Percentiles rank a stretch among this genome's conserved stretches.
These are phyloP conservation scores for Diaporthe ampelina DNA, from an alignment of 2,329 filamentous ascomycete genomes.

Conservation along the genomic window DNA sequence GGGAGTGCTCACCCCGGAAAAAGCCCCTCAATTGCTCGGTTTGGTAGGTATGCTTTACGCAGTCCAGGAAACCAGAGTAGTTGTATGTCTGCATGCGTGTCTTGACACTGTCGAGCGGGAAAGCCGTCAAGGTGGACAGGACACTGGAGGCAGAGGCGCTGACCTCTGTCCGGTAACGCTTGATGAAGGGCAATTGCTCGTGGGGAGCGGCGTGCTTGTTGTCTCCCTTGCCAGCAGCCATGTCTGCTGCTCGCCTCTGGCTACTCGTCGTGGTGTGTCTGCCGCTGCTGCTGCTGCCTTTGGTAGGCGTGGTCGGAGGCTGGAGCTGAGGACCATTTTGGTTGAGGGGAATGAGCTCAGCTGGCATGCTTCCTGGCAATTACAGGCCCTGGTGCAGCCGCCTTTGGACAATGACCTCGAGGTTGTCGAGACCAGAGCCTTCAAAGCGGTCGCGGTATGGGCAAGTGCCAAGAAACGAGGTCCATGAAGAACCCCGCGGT, in stretches of 20 bases:
- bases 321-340: conserved; percentile 58
- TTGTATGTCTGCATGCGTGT: conserved; percentile 91
- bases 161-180: conserved; percentile 85
- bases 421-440: conserved; percentile 64
- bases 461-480: conserved; percentile 54
- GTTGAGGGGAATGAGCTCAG: conserved; percentile 56
- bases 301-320: conserved; percentile 59
- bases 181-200: conserved; percentile 68
- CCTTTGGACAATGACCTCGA: conserved; percentile 64
- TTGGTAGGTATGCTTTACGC: conserved; percentile 81
- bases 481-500: conserved; percentile 53
- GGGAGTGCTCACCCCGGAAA: conserved; percentile 76
- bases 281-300: conserved; percentile 43
- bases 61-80: conserved; percentile 81
- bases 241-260: conserved; percentile 37
- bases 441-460: conserved; percentile 72
- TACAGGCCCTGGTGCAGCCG: conserved; percentile 51
- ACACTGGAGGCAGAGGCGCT: conserved; percentile 83
- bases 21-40: conserved; percentile 82
- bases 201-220: conserved; percentile 47
- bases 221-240: conserved; percentile 28
- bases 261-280: conserved; percentile 40
- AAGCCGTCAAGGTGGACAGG: conserved; percentile 83
- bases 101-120: conserved; percentile 90
- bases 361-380: conserved; percentile 54